Percentiles rank a stretch among this genome's conserved stretches.
Evolutionary conservation across 164 flowering plant genomes (phyloP).

Genomic region (Chimonanthus praecox): DNA sequence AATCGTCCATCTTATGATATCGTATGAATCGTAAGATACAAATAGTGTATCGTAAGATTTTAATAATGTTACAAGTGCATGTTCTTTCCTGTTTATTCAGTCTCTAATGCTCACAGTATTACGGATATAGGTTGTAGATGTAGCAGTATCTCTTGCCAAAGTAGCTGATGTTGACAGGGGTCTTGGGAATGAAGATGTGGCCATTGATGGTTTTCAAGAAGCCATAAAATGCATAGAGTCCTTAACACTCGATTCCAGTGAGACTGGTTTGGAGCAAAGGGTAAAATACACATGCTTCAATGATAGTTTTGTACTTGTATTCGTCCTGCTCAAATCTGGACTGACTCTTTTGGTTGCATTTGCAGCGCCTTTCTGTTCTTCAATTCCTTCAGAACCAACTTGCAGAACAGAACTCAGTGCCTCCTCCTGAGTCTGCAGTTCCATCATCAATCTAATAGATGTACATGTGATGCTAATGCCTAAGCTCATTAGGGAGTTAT

Average conservation of each 20-base stretch:
- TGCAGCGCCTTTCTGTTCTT: slow-evolving; percentile 71
- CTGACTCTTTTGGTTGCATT: background rate
- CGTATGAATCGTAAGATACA: too few species aligned
- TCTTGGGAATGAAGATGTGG: slow-evolving; percentile 56
- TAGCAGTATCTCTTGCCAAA: slow-evolving; percentile 88
- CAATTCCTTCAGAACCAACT: slow-evolving; percentile 63
- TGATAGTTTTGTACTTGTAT: background rate
- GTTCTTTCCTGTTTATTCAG: background rate
- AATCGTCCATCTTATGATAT: too few species aligned
- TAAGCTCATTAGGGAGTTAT: background rate
- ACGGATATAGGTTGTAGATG: slow-evolving; percentile 53
- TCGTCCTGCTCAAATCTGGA: background rate
- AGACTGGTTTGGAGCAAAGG: slow-evolving; percentile 56
- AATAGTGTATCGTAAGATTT: too few species aligned
- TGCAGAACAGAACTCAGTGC: slow-evolving; percentile 18
- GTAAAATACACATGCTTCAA: slow-evolving; percentile 26
- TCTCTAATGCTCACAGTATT: background rate
- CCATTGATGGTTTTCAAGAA: slow-evolving; percentile 67
- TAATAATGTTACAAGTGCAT: background rate
- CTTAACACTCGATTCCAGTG: slow-evolving; percentile 46
- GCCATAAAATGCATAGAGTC: slow-evolving; percentile 66
- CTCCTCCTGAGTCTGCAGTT: background rate
- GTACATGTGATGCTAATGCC: background rate
- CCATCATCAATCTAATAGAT: background rate
- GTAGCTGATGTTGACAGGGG: slow-evolving; percentile 89